Evolutionary conservation across 306 rosid genomes (phyloP).

Genomic region (Elaeagnus macrophylla): DNA sequence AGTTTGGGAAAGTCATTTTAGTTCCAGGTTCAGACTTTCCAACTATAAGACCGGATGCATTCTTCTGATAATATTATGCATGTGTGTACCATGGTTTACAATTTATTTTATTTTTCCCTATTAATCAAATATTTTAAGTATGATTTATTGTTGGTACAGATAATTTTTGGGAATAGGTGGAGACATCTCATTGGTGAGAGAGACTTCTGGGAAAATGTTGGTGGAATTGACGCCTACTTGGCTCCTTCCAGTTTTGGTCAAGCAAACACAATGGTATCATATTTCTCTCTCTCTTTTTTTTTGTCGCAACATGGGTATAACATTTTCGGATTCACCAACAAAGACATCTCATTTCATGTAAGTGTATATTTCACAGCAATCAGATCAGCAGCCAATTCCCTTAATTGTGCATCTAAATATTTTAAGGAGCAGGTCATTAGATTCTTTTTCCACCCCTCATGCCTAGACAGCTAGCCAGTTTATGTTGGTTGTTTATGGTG

Average conservation of each 20-base stretch:
- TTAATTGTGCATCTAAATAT: no score
- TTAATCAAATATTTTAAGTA: neutral
- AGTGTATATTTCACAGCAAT: no score
- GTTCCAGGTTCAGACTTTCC: neutral
- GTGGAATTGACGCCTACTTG: conserved; percentile 82
- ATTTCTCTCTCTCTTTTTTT: conserved; percentile 3
- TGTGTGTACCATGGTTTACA: neutral
- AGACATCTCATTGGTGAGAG: conserved; percentile 82
- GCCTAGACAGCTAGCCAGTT: no score
- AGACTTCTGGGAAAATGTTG: conserved; percentile 94
- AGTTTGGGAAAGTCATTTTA: neutral
- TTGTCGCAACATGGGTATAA: neutral
- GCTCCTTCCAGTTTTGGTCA: conserved; percentile 97
- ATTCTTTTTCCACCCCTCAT: no score
- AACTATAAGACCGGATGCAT: neutral
- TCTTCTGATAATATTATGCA: neutral
- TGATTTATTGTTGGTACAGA: conserved; percentile 42
- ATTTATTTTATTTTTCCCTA: neutral
- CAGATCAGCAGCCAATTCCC: no score
- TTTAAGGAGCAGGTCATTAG: no score
- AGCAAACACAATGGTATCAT: conserved; percentile 81
- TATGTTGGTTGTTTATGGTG: neutral
- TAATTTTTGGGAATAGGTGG: conserved; percentile 96
- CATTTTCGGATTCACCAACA: no score
- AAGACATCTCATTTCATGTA: no score